Evolutionary conservation across 306 rosid genomes (phyloP).

Genomic region (Vachellia pachyceras): DNA sequence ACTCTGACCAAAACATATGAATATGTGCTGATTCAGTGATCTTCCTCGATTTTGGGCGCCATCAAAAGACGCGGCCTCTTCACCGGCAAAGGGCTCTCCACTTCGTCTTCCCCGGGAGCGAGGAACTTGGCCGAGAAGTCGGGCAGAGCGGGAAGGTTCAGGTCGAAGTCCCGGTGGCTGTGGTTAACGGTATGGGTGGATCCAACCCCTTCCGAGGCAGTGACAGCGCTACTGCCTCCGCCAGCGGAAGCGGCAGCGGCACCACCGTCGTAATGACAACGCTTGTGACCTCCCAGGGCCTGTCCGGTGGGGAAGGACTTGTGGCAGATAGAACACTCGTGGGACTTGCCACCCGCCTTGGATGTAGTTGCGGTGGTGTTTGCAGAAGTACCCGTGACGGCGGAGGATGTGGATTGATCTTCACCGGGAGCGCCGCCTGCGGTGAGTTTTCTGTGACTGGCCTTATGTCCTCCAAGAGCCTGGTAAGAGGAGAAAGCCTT

Average conservation of each 20-base stretch:
- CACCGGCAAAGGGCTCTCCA: conserved; percentile 75
- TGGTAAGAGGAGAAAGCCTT: too few relatives aligned
- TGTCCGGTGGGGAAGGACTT: conserved; percentile 91
- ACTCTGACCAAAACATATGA: neutral
- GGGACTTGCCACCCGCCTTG: conserved; percentile 58
- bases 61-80: conserved; percentile 68
- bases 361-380: conserved; percentile 45
- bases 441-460: too few relatives aligned
- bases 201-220: conserved; percentile 84
- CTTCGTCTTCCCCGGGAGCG: conserved; percentile 74
- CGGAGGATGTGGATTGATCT: conserved; percentile 71
- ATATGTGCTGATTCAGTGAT: conserved; percentile 22
- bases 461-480: too few relatives aligned
- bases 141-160: conserved; percentile 84
- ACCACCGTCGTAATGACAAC: conserved; percentile 94
- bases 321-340: conserved; percentile 92
- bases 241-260: conserved; percentile 25
- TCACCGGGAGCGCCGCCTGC: conserved; percentile 32
- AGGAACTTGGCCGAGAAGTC: conserved; percentile 57
- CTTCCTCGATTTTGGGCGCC: conserved; percentile 53
- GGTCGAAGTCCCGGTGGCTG: conserved; percentile 74
- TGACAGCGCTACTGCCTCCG: conserved; percentile 52
- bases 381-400: conserved; percentile 65
- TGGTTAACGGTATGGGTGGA: conserved; percentile 65
- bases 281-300: conserved; percentile 98